Base-by-base conservation (phyloP, 352 stramenopile genomes). In the Phytophthora boehmeriae region DNA sequence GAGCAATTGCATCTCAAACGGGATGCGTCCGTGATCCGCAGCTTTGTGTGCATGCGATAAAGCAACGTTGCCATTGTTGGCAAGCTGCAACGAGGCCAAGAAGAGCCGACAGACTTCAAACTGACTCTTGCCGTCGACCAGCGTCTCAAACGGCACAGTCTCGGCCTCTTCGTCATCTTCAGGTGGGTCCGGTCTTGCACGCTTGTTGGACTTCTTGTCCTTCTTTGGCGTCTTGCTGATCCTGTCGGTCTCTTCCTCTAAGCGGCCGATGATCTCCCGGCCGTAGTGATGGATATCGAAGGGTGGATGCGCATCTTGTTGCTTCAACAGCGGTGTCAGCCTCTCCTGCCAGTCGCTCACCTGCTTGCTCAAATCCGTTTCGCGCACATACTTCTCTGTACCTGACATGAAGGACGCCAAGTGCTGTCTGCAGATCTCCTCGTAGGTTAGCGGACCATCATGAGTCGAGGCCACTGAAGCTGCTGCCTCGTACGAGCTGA, bases 71-170 rank as follows among this genome's bases (percentile, higher is more conserved):
- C 90, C 90, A 44, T 76, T 96, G 70, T 97, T 97, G 16, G 90
- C 90, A 17, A 98, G 83, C 76, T 98, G 92, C 44, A 98, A 66
- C 10, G 88, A 96, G 14, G 92, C 89, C 39, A 98, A 73, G 62
- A 98, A 98, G 60, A 95, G 76, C 1, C 92, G 90, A 63, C 87
- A 96, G 1, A 98, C 88, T 53, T 98, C 79, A 46, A 81, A 94
- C 50, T 74, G 70, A 39, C 61, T 76, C 46, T 83, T 78, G 19
- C 81, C 80, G 20, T 63, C 56, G 30, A 89, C 82, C 56, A 94
- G 63, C 5, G 71, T 68, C 22, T 75, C 75, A 56, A 94, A 94
- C 20, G 75, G 54, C 32, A 92, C 67, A 8, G 46, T 34, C 2
- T 76, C 66, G 1, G 49, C 36, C 0, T 64, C 39, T 0, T 60